These are phyloP conservation scores for Scedosporium dehoogii DNA, from an alignment of 2,329 filamentous ascomycete species.

Conservation along the genomic window DNA sequence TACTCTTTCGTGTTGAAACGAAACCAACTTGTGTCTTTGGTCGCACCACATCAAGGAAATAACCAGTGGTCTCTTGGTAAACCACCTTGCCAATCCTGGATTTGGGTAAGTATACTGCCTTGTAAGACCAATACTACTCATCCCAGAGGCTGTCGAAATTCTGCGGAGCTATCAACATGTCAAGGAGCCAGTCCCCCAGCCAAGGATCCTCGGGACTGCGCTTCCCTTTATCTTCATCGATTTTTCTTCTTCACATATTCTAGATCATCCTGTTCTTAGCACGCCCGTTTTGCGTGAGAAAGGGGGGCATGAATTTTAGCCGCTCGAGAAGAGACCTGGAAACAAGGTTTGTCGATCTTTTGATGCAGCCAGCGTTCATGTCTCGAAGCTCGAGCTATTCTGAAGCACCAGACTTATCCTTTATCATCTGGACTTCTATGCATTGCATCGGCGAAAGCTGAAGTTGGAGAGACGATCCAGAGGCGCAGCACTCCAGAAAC, in stretches of 20 bases:
- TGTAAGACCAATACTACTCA: too few species aligned
- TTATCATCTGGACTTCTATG: background rate
- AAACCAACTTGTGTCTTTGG: too few species aligned
- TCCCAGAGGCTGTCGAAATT: background rate
- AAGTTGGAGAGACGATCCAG: background rate
- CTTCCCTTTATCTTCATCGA: background rate
- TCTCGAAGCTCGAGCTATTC: background rate
- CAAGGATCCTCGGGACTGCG: background rate
- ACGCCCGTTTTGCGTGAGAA: background rate
- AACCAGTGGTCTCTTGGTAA: background rate
- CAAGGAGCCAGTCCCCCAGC: background rate
- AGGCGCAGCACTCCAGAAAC: background rate
- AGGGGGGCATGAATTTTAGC: conserved; percentile 1
- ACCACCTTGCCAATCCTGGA: background rate
- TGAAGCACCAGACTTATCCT: background rate
- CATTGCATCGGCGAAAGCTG: background rate
- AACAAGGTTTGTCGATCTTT: background rate
- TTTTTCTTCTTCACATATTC: background rate
- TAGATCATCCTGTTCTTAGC: background rate
- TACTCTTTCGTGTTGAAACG: too few species aligned
- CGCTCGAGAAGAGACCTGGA: background rate
- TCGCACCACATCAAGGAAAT: too few species aligned
- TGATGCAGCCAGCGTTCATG: background rate
- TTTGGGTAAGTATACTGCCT: too few species aligned
- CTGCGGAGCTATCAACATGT: background rate